These are phyloP conservation scores for Olyra latifolia DNA, from an alignment of 176 grass and related monocot species.

Conservation along the genomic window DNA sequence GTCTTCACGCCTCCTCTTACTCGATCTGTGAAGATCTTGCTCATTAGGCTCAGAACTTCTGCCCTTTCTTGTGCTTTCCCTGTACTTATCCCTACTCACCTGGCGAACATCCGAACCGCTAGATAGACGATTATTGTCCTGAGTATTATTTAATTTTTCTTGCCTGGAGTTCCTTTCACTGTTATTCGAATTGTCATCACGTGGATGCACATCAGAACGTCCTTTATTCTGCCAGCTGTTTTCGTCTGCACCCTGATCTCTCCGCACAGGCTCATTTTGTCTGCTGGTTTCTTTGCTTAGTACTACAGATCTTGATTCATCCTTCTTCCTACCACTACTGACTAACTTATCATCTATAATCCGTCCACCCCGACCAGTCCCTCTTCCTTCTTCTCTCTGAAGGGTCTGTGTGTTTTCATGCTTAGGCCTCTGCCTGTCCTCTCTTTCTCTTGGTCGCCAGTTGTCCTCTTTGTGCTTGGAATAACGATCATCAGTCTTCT, in stretches of 20 bases:
- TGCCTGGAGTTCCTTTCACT: constrained; percentile 72
- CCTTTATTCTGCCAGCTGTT: constrained; percentile 54
- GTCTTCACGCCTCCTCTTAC: constrained; percentile 80
- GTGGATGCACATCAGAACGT: constrained; percentile 53
- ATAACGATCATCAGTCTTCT: constrained; percentile 62
- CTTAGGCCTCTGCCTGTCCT: constrained; percentile 80
- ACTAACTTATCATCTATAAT: constrained; percentile 52
- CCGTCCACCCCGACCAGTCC: constrained; percentile 48
- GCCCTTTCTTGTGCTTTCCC: constrained; percentile 69
- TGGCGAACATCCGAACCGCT: constrained; percentile 63
- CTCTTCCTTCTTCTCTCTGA: constrained; percentile 80
- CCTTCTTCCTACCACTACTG: constrained; percentile 54
- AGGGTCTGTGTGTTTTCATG: constrained; percentile 53
- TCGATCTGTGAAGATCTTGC: constrained; percentile 55
- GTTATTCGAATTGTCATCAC: constrained; percentile 62
- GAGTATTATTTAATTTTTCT: constrained; percentile 50
- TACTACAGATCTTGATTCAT: constrained; percentile 50
- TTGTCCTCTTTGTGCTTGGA: constrained; percentile 63
- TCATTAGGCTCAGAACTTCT: constrained; percentile 58
- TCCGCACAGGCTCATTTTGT: constrained; percentile 52
- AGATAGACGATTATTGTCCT: constrained; percentile 54
- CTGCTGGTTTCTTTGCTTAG: constrained; percentile 56
- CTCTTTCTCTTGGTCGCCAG: constrained; percentile 74
- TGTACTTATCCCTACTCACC: constrained; percentile 59
- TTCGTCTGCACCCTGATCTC: constrained; percentile 62